Conservation (phyloP, 108 stramenopile species). For the Asterionellopsis glacialis region DNA sequence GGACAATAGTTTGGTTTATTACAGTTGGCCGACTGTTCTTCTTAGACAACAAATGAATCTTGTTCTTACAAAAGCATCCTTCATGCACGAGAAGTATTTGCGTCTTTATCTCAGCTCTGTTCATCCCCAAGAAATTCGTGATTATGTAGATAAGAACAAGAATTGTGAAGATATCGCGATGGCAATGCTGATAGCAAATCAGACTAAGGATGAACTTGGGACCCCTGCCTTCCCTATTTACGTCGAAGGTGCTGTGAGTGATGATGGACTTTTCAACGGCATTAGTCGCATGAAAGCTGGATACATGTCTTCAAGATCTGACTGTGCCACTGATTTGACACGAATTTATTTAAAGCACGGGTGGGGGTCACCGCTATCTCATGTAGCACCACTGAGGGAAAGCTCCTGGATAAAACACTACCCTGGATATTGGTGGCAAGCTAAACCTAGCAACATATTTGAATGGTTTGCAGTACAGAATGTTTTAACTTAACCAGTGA, state of each 20-base stretch:
- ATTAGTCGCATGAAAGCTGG: constrained; percentile 38
- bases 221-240: constrained; percentile 32
- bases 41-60: constrained; percentile 37
- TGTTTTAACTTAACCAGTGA: constrained; percentile 22
- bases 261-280: constrained; percentile 46
- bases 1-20: constrained; percentile 23
- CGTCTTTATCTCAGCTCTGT: constrained; percentile 23
- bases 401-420: constrained; percentile 30
- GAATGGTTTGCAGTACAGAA: constrained; percentile 48
- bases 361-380: constrained; percentile 30
- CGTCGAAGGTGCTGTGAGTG: constrained; percentile 42
- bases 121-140: constrained; percentile 41
- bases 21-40: constrained; percentile 48
- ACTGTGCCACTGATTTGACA: constrained; percentile 35
- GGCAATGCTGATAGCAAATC: constrained; percentile 53
- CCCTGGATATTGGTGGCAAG: constrained; percentile 38
- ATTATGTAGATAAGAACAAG: constrained; percentile 56
- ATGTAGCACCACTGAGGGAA: constrained; percentile 20
- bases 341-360: constrained; percentile 27
- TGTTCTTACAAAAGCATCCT: constrained; percentile 57
- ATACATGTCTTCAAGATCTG: constrained; percentile 37
- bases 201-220: constrained; percentile 10
- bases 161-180: constrained; percentile 73
- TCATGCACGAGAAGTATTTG: constrained; percentile 47
- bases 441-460: constrained; percentile 45